phyloP scores from a whole-genome alignment of 352 stramenopile species.

The Lagenidium giganteum region DNA sequence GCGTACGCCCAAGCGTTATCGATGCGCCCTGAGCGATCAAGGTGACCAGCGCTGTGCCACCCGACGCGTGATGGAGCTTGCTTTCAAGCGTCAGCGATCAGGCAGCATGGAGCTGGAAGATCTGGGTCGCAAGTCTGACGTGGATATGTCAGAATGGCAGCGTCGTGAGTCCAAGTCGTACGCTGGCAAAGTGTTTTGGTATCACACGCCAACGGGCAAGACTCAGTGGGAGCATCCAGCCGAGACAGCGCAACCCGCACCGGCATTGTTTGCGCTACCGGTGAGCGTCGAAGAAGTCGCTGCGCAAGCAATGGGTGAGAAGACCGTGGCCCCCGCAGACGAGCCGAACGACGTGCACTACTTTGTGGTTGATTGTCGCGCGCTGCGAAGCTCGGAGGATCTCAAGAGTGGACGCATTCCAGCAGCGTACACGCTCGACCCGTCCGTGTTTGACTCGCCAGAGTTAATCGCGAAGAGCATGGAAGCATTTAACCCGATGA shows the following conservation, averaged over 20 bases:
- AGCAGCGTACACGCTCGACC: constrained; percentile 68
- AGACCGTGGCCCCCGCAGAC: constrained; percentile 11
- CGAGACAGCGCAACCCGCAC: constrained; percentile 49
- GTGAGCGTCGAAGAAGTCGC: constrained; percentile 69
- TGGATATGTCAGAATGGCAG: constrained; percentile 81
- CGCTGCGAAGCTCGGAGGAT: constrained; percentile 68
- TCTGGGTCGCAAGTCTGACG: constrained; percentile 26
- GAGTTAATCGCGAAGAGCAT: constrained; percentile 74
- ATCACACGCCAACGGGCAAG: constrained; percentile 64
- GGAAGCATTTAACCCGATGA: constrained; percentile 63
- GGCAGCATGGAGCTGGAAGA: too few species aligned
- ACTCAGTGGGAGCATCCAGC: constrained; percentile 79
- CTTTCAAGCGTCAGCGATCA: constrained; percentile 34
- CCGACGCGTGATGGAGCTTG: constrained; percentile 47
- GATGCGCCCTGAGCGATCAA: constrained; percentile 40
- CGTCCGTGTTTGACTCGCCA: constrained; percentile 73
- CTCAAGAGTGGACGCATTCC: constrained; percentile 76
- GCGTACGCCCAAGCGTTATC: constrained; percentile 65
- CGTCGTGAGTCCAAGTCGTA: constrained; percentile 71
- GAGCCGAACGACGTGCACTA: constrained; percentile 40
- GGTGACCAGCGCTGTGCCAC: constrained; percentile 41
- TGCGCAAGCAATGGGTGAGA: constrained; percentile 60
- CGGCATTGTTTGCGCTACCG: constrained; percentile 57
- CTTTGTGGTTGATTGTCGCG: constrained; percentile 77
- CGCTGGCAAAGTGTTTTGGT: constrained; percentile 76